Evolutionary conservation across 371 early-diverging fungal genomes (phyloP).

Genomic region (Haplosporangium sp.): DNA sequence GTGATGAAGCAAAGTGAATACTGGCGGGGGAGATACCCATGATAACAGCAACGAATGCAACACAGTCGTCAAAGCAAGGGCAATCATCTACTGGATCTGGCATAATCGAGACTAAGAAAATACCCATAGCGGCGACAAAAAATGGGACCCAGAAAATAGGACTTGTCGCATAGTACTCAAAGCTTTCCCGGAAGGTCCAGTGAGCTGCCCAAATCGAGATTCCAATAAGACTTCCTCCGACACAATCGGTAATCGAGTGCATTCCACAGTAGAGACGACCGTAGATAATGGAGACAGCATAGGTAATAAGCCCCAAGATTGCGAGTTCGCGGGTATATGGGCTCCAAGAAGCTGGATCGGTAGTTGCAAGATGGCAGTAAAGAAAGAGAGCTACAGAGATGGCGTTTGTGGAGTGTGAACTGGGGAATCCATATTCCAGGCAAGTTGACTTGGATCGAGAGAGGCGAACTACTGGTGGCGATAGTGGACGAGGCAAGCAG

Average conservation of each 20-base stretch:
- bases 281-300: conserved; percentile 75
- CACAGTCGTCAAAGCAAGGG: conserved; percentile 86
- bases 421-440: conserved; percentile 87
- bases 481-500: conserved; percentile 80
- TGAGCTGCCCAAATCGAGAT: conserved; percentile 66
- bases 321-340: conserved; percentile 57
- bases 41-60: conserved; percentile 78
- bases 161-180: conserved; percentile 64
- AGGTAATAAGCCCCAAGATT: conserved; percentile 61
- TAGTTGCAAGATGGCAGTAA: conserved; percentile 60
- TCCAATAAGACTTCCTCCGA: conserved; percentile 76
- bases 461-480: conserved; percentile 77
- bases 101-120: conserved; percentile 67
- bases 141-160: conserved; percentile 63
- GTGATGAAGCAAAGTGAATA: conserved; percentile 53
- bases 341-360: conserved; percentile 41
- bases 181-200: conserved; percentile 65
- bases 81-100: conserved; percentile 84
- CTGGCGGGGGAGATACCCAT: conserved; percentile 77
- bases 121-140: conserved; percentile 31
- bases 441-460: conserved; percentile 72
- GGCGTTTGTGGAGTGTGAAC: conserved; percentile 83
- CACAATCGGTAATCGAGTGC: conserved; percentile 80
- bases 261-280: conserved; percentile 82
- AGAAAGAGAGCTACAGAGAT: conserved; percentile 76